These are phyloP conservation scores for Myriosclerotinia scirpicola DNA, from an alignment of 2,329 filamentous ascomycete genomes.

Conservation along the genomic window DNA sequence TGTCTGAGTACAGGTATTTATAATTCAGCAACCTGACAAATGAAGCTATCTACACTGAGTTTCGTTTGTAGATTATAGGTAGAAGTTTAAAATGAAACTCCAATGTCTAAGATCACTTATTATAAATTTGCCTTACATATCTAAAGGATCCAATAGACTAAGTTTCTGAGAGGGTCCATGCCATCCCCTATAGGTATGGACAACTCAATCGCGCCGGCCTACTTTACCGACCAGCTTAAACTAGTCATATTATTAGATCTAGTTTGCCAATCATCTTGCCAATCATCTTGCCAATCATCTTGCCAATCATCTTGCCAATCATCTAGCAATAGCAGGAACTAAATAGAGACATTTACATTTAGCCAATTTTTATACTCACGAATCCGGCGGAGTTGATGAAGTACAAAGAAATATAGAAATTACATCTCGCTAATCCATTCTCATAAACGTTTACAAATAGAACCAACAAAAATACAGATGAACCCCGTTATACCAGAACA, in stretches of 20 bases:
- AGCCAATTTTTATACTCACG: neutral
- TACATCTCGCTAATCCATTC: no score
- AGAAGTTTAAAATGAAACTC: neutral
- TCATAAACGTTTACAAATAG: no score
- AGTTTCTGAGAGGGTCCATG: neutral
- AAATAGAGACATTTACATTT: no score
- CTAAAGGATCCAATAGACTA: neutral
- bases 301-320: neutral
- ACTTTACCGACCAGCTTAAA: neutral
- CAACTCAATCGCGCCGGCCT: neutral
- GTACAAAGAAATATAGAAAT: no score
- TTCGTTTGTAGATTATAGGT: neutral
- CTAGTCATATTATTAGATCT: neutral
- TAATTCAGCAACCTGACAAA: neutral
- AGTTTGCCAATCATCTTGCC: neutral
- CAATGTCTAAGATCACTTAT: neutral
- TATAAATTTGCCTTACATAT: neutral
- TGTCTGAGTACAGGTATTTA: neutral
- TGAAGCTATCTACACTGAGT: neutral
- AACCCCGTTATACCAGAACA: no score
- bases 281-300: neutral
- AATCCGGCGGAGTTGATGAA: neutral
- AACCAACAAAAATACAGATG: no score
- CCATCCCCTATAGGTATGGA: neutral
- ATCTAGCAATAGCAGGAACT: neutral